Evolutionary conservation across 495 filamentous ascomycete genomes (phyloP).

Genomic region (Aspergillus incahuasiensis): DNA sequence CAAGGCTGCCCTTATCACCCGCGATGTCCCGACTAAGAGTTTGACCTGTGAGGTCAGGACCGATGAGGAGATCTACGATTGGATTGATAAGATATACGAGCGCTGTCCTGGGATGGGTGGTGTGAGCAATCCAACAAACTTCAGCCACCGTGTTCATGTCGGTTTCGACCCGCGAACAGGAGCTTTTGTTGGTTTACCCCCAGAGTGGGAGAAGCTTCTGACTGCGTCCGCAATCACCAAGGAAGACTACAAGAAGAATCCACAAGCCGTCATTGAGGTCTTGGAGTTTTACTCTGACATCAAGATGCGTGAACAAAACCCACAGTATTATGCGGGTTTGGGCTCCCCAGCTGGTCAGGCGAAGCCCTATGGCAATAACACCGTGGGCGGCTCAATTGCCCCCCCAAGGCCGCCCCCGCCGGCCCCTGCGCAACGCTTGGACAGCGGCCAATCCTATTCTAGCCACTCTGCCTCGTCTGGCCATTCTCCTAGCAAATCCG

Average conservation of each 20-base stretch:
- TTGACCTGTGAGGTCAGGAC: slow-evolving; percentile 85
- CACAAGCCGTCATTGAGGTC: slow-evolving; percentile 96
- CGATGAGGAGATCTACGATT: slow-evolving; percentile 95
- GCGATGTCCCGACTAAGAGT: slow-evolving; percentile 74
- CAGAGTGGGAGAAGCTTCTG: slow-evolving; percentile 93
- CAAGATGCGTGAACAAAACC: slow-evolving; percentile 79
- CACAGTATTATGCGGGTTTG: slow-evolving; percentile 66
- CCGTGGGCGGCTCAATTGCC: slow-evolving; percentile 65
- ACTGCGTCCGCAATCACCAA: slow-evolving; percentile 95
- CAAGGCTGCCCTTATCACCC: slow-evolving; percentile 53
- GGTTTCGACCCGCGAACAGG: slow-evolving; percentile 93
- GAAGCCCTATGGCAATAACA: slow-evolving; percentile 29
- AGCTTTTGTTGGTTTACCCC: slow-evolving; percentile 85
- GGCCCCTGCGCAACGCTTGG: slow-evolving; percentile 39
- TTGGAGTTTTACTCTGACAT: slow-evolving; percentile 97
- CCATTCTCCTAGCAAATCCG: slow-evolving; percentile 28
- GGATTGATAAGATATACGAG: slow-evolving; percentile 96
- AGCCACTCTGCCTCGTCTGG: slow-evolving; percentile 36
- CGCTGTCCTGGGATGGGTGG: slow-evolving; percentile 96
- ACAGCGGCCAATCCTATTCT: slow-evolving; percentile 36
- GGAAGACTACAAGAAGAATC: slow-evolving; percentile 95
- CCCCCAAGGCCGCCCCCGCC: slow-evolving; percentile 70
- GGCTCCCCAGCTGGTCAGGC: slow-evolving; percentile 52
- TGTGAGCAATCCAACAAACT: slow-evolving; percentile 96
- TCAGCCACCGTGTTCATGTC: slow-evolving; percentile 93